Percentiles rank a stretch among this genome's conserved stretches.
Evolutionary conservation across 2,329 filamentous ascomycete genomes (phyloP).

Genomic region (Stagonosporopsis cucurbitacearum): DNA sequence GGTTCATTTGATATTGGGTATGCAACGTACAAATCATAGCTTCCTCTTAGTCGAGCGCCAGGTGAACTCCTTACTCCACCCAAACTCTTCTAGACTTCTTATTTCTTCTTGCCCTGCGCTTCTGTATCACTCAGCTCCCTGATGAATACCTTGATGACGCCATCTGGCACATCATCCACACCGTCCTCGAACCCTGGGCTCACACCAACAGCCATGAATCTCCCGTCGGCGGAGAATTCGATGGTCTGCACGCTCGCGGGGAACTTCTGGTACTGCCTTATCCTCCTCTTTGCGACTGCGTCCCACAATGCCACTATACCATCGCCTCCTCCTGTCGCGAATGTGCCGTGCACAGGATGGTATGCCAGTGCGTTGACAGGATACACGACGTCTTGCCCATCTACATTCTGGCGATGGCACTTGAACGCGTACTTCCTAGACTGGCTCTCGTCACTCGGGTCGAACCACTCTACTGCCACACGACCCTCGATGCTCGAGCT

Average conservation of each 20-base stretch:
- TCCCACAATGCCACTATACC: slow-evolving; percentile 95
- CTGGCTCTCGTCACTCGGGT: slow-evolving; percentile 84
- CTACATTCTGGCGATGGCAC: slow-evolving; percentile 82
- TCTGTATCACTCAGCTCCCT: slow-evolving; percentile 86
- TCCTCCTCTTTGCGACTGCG: slow-evolving; percentile 84
- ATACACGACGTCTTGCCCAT: slow-evolving; percentile 81
- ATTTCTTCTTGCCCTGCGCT: slow-evolving; percentile 82
- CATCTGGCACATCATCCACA: slow-evolving; percentile 79
- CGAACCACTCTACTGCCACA: slow-evolving; percentile 98
- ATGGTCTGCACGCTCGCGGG: slow-evolving; percentile 78
- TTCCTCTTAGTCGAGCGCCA: not conserved
- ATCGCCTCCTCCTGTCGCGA: slow-evolving; percentile 88
- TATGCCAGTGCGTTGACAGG: slow-evolving; percentile 91
- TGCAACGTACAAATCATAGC: slow-evolving; percentile 7
- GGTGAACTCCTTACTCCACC: slow-evolving; percentile 19
- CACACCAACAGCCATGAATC: slow-evolving; percentile 77
- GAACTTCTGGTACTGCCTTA: slow-evolving; percentile 88
- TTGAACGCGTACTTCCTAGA: slow-evolving; percentile 98
- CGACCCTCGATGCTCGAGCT: slow-evolving; percentile 92
- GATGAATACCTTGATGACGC: slow-evolving; percentile 75
- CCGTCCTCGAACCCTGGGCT: slow-evolving; percentile 90
- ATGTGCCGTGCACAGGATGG: slow-evolving; percentile 81
- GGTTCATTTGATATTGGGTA: slow-evolving; percentile 1
- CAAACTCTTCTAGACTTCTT: not conserved
- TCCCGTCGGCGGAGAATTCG: slow-evolving; percentile 78